A percentile compares a stretch with the other conserved stretches of the same genome.
Evolutionary conservation across 1,139 yeast genomes (phyloP).

Genomic region (Lodderomyces oxycetoniae): DNA sequence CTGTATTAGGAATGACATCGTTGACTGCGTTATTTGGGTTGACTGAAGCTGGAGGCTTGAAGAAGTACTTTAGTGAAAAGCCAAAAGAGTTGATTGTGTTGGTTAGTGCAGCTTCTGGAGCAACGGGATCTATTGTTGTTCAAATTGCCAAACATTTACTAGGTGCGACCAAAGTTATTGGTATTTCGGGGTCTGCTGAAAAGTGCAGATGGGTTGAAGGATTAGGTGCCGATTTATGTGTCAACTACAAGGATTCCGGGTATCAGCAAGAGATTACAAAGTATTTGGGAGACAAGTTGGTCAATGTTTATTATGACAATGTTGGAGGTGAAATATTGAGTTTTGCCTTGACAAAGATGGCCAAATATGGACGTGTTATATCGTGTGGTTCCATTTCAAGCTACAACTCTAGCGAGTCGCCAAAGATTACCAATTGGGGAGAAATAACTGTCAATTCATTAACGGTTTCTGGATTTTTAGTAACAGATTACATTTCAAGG

Average conservation of each 20-base stretch:
- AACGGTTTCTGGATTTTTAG: constrained; percentile 45
- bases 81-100: constrained; percentile 37
- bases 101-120: constrained; percentile 67
- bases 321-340: constrained; percentile 64
- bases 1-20: constrained; percentile 49
- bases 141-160: constrained; percentile 54
- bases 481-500: constrained; percentile 31
- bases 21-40: constrained; percentile 62
- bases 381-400: constrained; percentile 64
- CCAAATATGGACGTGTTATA: constrained; percentile 41
- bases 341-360: constrained; percentile 37
- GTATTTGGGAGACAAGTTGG: constrained; percentile 40
- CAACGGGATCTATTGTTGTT: constrained; percentile 60
- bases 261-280: constrained; percentile 39
- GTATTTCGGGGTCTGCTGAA: constrained; percentile 58
- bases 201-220: constrained; percentile 53
- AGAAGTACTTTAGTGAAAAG: constrained; percentile 12
- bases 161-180: constrained; percentile 55
- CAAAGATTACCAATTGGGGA: constrained; percentile 34
- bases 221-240: constrained; percentile 50
- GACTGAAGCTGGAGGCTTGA: constrained; percentile 37
- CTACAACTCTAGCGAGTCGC: constrained; percentile 37
- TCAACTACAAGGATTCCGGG: constrained; percentile 50
- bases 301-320: constrained; percentile 51
- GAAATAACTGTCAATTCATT: constrained; percentile 45